Evolutionary conservation across 164 flowering plant genomes (phyloP), one percentile per base, ranked within the genome.

Genomic region (Saururus chinensis): DNA sequence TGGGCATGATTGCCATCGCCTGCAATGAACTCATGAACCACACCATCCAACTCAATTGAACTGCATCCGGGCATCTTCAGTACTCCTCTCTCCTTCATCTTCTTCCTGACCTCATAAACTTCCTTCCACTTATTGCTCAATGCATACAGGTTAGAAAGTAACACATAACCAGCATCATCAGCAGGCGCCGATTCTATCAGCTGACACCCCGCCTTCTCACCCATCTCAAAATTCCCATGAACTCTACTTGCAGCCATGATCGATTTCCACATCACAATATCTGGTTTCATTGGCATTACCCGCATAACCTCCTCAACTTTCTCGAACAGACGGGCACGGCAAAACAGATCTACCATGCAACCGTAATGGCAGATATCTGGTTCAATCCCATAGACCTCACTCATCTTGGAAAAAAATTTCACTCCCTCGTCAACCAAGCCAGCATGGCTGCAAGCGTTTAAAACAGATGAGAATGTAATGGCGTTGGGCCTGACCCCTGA

Each of bases 381-480:
- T 53, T 52, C 58, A 20, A 66, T 66, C 41, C 59, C 60, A 53
- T 66, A 66, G 37, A 22, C 59, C 51, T 53, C 53, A 0, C 4
- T 23, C 64, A 66, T 66, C 51, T 22, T 42, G 16, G 20, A 20
- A 53, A 66, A 66, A 12, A 37, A 53, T 8, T 25, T 40, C 25
- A 24, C 21, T 0, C 64, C 69, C n/a, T 60, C 69, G 3, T 60
- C 57, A 19, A 66, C 53, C n/a, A 40, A 21, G 53, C 64, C 64
- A 5, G 42, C 57, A 66, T 65, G 68, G 56, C 68, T 65, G 48
- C 68, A 65, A 26, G 62, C 68, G 35, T 65, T 65, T 20, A 65
- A 30, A 20, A 65, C 56, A 51, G 56, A 57, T 20, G 62, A 26
- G 62, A 65, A 57, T 20, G 61, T 51, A 20, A 65, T 65, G 37